phyloP scores from a whole-genome alignment of 1,284 basidiomycete genomes.

The Fomitiporia mediterranea region DNA sequence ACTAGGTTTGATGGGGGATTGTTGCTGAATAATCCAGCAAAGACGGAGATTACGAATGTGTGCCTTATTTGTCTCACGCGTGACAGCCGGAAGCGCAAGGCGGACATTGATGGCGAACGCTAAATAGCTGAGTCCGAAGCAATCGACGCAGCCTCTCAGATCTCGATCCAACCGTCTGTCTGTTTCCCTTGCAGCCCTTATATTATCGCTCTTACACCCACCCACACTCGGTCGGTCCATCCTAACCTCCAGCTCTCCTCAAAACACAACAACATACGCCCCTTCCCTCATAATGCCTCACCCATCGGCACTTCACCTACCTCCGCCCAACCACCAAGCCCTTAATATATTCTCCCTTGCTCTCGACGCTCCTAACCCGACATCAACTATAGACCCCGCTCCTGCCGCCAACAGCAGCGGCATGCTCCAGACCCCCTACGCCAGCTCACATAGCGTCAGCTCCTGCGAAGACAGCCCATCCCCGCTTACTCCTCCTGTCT shows the following conservation, averaged over 20 bases:
- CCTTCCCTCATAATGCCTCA: conserved; percentile 1
- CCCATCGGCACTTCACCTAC: not conserved
- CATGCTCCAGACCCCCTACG: conserved; percentile 3
- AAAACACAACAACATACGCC: not conserved
- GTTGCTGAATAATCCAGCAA: not conserved
- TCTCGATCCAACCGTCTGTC: conserved; percentile 2
- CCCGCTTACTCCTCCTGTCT: conserved; percentile 6
- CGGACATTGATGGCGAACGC: conserved; percentile 10
- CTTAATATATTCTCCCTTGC: conserved; percentile 14
- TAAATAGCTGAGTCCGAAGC: conserved; percentile 10
- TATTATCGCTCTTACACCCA: too few species aligned
- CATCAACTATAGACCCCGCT: conserved; percentile 12
- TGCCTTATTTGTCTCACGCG: too few species aligned
- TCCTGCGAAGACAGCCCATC: conserved; percentile 8
- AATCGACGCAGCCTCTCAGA: not conserved
- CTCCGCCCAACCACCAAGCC: not conserved
- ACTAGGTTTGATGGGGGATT: conserved; percentile 2
- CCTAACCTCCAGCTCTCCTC: conserved; percentile 10
- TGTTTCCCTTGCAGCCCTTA: not conserved
- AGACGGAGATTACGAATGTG: not conserved
- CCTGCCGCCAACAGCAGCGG: conserved; percentile 1
- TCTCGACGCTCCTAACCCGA: conserved; percentile 21
- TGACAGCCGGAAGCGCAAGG: not conserved
- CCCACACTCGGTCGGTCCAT: conserved; percentile 10
- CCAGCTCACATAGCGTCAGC: not conserved